These are phyloP conservation scores for Corymbia calophylla DNA, from an alignment of 441 rosid species.

Conservation along the genomic window DNA sequence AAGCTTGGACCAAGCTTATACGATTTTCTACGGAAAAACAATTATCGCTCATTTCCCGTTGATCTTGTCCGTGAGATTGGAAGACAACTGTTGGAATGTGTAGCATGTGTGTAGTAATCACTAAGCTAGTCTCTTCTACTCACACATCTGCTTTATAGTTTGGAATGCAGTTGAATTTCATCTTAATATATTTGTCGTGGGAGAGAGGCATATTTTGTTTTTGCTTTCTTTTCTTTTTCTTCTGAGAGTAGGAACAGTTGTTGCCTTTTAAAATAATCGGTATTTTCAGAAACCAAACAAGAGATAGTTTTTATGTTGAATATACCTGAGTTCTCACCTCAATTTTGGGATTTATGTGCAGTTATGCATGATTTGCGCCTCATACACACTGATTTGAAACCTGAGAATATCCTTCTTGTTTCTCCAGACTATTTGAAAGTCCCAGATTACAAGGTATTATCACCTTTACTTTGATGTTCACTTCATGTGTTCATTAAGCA, in stretches of 20 bases:
- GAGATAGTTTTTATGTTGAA: not conserved
- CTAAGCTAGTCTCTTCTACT: conserved; percentile 35
- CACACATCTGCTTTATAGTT: not conserved
- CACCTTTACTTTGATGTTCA: not conserved
- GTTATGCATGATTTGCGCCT: conserved; percentile 81
- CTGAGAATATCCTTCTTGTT: conserved; percentile 70
- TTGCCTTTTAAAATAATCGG: not conserved
- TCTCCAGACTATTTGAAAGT: conserved; percentile 70
- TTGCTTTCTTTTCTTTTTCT: not conserved
- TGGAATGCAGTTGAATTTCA: not conserved
- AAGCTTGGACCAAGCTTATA: conserved; percentile 98
- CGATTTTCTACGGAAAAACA: conserved; percentile 97
- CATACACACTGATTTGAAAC: conserved; percentile 85
- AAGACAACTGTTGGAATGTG: conserved; percentile 96
- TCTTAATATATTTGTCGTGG: not conserved
- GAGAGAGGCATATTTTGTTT: not conserved
- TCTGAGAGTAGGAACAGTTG: not conserved
- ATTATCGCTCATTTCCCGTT: conserved; percentile 95
- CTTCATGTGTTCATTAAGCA: not conserved
- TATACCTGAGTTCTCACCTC: not conserved
- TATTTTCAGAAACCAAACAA: not conserved
- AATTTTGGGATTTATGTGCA: conserved; percentile 19
- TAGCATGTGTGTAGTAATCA: conserved; percentile 92
- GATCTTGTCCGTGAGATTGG: conserved; percentile 97
- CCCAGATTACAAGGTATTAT: conserved; percentile 64